Evolutionary conservation across 805 yeast genomes (phyloP), one percentile per base, ranked within the genome.

Genomic region (Schwanniomyces sp.): DNA sequence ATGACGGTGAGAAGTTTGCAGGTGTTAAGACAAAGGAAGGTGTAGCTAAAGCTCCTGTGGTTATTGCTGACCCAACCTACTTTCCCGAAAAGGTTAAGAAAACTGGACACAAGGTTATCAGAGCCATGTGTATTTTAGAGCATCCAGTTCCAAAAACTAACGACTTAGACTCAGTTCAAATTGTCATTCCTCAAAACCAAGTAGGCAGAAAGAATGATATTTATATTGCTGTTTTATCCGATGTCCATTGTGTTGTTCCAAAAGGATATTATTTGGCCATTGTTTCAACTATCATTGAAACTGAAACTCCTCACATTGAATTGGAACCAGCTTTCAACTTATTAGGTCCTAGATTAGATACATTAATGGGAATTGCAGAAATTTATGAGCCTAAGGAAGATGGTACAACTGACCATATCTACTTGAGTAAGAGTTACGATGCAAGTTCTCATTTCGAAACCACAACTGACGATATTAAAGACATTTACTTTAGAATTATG

Each of bases 41-140:
- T 52, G 78, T 78, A 37, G 97, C 96, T 12, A 86, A 82, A 59
- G 96, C 99, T 0, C 96, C 96, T 52, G 73, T 91, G 49, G 95
- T 94, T 30, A 91, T 94, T 71, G 96, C 96, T 24, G 99, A 94
- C 67, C 99, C 99, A 49, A 92, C 98, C 16, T 94, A 94, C 63
- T 94, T 94, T 82, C 97, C 97, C 3, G 85, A 83, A 41, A 82
- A 78, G 63, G 94, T 88, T 41, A 76, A 78, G 59, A 76, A 83
- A 64, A 82, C 89, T 4, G 94, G 92, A 34, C 76, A 80, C 53
- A 81, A 74, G 60, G 94, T 88, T 45, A 85, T 88, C 53, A 80
- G 95, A 59, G 94, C 94, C 43, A 79, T 94, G 76, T 91, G 98
- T 66, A 80, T 94, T 50, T 74, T 94, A 62, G 86, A 91, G 59